These are phyloP conservation scores for Crassisporium funariophilum DNA, from an alignment of 768 basidiomycete genomes.

Conservation along the genomic window DNA sequence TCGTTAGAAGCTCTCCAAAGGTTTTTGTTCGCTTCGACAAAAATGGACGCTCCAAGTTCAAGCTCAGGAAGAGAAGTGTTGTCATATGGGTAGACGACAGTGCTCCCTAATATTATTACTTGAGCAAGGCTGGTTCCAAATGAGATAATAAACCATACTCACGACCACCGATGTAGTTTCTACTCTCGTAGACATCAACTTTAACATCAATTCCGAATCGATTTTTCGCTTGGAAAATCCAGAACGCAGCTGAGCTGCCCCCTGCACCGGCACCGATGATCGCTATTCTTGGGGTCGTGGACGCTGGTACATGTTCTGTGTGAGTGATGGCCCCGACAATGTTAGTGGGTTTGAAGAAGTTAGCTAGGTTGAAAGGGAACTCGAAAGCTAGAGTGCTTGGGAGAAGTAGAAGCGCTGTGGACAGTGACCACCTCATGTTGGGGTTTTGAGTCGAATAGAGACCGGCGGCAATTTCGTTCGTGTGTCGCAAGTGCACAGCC, in stretches of 20 bases:
- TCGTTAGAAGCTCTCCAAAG: constrained; percentile 76
- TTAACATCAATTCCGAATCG: constrained; percentile 69
- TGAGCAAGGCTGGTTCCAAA: constrained; percentile 5
- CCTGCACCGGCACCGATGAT: constrained; percentile 91
- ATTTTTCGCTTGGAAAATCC: constrained; percentile 79
- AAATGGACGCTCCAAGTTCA: constrained; percentile 90
- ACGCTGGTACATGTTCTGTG: constrained; percentile 12
- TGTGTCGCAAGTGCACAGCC: too few relatives aligned
- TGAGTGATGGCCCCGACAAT: constrained; percentile 18
- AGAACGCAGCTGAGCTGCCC: constrained; percentile 81
- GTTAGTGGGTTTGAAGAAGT: constrained; percentile 46
- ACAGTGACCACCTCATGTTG: neutral
- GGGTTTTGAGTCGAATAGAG: too few relatives aligned
- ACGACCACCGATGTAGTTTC: constrained; percentile 83
- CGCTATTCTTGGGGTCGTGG: constrained; percentile 60
- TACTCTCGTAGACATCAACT: constrained; percentile 83
- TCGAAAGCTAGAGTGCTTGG: constrained; percentile 41
- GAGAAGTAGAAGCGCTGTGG: constrained; percentile 35
- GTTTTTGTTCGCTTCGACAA: constrained; percentile 73
- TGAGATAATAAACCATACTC: constrained; percentile 39
- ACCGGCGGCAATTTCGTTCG: too few relatives aligned
- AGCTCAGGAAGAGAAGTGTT: constrained; percentile 56
- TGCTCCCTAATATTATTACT: constrained; percentile 59
- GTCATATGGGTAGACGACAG: constrained; percentile 74
- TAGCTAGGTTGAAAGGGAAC: constrained; percentile 57